Conservation (phyloP, 2,329 filamentous ascomycete genomes). For the Magnaporthiopsis incrustans region DNA sequence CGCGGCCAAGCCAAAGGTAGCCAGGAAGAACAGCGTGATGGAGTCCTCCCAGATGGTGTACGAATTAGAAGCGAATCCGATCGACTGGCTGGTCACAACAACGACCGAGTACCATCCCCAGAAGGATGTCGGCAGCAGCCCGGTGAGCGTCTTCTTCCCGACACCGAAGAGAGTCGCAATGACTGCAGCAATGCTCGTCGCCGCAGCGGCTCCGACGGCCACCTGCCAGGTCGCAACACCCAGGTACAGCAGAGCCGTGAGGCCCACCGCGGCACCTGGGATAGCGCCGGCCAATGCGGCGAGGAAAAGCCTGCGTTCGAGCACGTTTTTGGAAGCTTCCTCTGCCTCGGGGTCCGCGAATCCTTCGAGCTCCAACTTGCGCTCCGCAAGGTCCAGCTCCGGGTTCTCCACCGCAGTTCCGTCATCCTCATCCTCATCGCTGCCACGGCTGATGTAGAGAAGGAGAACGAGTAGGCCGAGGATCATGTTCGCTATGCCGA, state of each 20-base stretch:
- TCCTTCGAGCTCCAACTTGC: constrained; percentile 44
- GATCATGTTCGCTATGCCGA: constrained; percentile 66
- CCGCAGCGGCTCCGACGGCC: constrained; percentile 31
- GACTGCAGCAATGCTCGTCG: constrained; percentile 36
- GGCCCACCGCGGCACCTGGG: constrained; percentile 25
- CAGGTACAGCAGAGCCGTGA: constrained; percentile 20
- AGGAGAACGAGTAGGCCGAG: constrained; percentile 60
- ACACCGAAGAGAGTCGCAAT: constrained; percentile 32
- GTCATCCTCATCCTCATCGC: constrained; percentile 43
- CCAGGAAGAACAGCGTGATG: constrained; percentile 84
- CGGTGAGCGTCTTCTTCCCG: constrained; percentile 29
- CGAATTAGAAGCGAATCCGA: constrained; percentile 93
- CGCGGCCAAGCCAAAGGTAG: constrained; percentile 74
- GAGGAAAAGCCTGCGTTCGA: constrained; percentile 28
- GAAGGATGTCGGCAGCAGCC: constrained; percentile 61
- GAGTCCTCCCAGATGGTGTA: constrained; percentile 99
- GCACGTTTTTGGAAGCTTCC: constrained; percentile 27
- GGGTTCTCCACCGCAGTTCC: constrained; percentile 38
- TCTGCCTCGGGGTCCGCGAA: constrained; percentile 14
- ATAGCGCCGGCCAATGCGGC: constrained; percentile 27
- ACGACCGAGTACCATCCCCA: constrained; percentile 85
- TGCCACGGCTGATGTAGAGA: constrained; percentile 56
- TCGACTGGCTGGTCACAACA: constrained; percentile 79
- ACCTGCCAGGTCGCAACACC: constrained; percentile 27
- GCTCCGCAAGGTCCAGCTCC: constrained; percentile 52